Base-by-base conservation (phyloP, 192 early-diverging fungal genomes). In the Umbelopsis sp. region DNA sequence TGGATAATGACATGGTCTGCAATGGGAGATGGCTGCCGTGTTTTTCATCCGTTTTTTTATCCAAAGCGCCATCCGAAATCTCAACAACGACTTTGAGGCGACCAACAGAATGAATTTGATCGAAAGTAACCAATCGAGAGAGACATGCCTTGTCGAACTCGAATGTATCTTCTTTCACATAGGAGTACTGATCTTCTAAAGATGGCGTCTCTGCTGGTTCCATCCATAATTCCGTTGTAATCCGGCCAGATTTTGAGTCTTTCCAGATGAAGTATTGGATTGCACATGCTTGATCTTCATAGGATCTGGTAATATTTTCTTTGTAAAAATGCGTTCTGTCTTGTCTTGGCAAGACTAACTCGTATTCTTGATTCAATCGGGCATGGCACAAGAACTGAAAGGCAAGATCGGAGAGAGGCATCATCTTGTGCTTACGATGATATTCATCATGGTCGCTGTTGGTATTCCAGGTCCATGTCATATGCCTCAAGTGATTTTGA, bases 61-160 rank as follows among this genome's bases (percentile, higher is more conserved):
- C 51, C 24, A 47, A 20, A 3, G 38, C 51, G 5, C 56, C 71
- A 4, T 62, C 53, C 24, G 68, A 70, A 34, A 78, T 70, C 17
- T 71, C 69, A n/a, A 44, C 69, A 31, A 62, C 49, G 25, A 31
- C 52, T 10, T 74, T 70, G 26, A 77, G 73, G 11, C 78, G 80
- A 24, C 82, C 86, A 14, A 88, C 75, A 20, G 80, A 78, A 66
- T 84, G 77, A 8, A 88, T 84, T 26, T 83, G 79, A 74, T 88
- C 86, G 68, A 83, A 88, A 2, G 86, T 86, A 7, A 85, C 84
- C 20, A 88, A 52, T n/a, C 84, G 86, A 26, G 86, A 88, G 3
- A 86, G 65, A 3, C 75, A 66, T 71, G 74, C 70, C n/a, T 79
- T 62, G 24, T 88, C 86, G 17, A 77, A 74, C 11, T 74, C 71